These are phyloP conservation scores for Saccharomycopsis javanensis DNA, from an alignment of 805 yeast genomes.

Conservation along the genomic window DNA sequence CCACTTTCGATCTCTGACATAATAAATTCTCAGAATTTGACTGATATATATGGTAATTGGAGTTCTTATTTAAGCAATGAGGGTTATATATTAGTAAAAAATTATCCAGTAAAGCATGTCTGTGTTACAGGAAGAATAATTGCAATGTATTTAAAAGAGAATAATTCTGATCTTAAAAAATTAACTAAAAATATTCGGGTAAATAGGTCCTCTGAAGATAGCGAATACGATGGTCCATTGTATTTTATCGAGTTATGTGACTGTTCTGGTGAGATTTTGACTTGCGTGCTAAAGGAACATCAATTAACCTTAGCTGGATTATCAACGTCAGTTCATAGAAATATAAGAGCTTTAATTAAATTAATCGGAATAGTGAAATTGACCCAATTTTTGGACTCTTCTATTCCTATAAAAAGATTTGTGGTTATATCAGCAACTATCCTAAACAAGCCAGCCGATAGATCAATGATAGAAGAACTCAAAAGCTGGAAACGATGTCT, in stretches of 20 bases:
- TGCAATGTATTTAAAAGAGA: slow-evolving; percentile 4
- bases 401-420: neutral
- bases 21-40: slow-evolving; percentile 9
- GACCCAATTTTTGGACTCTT: neutral
- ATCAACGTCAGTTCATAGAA: neutral
- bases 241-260: slow-evolving; percentile 8
- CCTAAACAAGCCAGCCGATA: neutral
- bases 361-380: neutral
- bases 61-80: slow-evolving; percentile 2
- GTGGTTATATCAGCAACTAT: neutral
- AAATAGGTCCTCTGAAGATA: neutral
- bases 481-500: neutral
- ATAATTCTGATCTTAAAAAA: neutral
- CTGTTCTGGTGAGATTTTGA: slow-evolving; percentile 6
- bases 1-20: slow-evolving; percentile 15
- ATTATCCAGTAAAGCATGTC: slow-evolving; percentile 12
- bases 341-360: neutral
- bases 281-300: slow-evolving; percentile 8
- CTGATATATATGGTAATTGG: slow-evolving; percentile 6
- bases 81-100: slow-evolving; percentile 9
- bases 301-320: slow-evolving; percentile 5
- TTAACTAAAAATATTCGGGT: neutral
- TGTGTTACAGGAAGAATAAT: slow-evolving; percentile 13
- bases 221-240: neutral
- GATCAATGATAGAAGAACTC: neutral